Percentiles rank a stretch among this genome's conserved stretches.
Conservation (phyloP, 2,329 filamentous ascomycete genomes). For the Cercospora sp. region DNA sequence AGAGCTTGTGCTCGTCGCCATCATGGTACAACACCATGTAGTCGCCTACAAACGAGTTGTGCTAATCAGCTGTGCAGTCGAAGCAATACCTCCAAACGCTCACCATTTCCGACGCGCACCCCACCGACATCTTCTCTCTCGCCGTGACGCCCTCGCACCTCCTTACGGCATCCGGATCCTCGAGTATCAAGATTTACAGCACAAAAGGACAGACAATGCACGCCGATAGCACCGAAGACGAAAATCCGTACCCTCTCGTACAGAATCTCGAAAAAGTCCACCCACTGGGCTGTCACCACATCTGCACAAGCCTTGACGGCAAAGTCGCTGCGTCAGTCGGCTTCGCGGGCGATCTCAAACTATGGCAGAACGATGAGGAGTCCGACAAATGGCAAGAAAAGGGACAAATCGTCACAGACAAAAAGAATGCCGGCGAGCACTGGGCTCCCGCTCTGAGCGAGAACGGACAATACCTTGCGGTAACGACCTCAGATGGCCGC, state of each 20-base stretch:
- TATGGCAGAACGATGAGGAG: conserved; percentile 65
- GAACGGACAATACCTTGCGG: conserved; percentile 81
- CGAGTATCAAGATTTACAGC: conserved; percentile 76
- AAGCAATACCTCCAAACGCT: conserved; percentile 97
- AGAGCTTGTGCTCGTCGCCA: neutral
- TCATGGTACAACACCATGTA: conserved; percentile 3
- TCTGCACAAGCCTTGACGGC: conserved; percentile 70
- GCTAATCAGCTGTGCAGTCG: conserved; percentile 59
- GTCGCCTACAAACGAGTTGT: neutral
- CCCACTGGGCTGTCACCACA: conserved; percentile 86
- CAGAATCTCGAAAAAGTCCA: conserved; percentile 82
- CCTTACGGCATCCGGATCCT: conserved; percentile 81
- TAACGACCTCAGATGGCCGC: conserved; percentile 81
- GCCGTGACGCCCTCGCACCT: conserved; percentile 50
- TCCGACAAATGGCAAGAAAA: conserved; percentile 54
- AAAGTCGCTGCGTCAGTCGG: conserved; percentile 77
- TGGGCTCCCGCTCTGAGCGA: conserved; percentile 88
- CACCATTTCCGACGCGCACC: conserved; percentile 69
- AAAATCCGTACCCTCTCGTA: conserved; percentile 64
- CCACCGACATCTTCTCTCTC: conserved; percentile 41
- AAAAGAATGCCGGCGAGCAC: conserved; percentile 64
- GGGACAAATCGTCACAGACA: conserved; percentile 38
- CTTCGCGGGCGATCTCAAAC: conserved; percentile 83
- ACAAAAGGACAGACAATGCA: conserved; percentile 52
- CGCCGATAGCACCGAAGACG: conserved; percentile 49